These are phyloP conservation scores for Nothophaeocryptopus gaeumannii DNA, from an alignment of 2,329 filamentous ascomycete genomes.

Conservation along the genomic window DNA sequence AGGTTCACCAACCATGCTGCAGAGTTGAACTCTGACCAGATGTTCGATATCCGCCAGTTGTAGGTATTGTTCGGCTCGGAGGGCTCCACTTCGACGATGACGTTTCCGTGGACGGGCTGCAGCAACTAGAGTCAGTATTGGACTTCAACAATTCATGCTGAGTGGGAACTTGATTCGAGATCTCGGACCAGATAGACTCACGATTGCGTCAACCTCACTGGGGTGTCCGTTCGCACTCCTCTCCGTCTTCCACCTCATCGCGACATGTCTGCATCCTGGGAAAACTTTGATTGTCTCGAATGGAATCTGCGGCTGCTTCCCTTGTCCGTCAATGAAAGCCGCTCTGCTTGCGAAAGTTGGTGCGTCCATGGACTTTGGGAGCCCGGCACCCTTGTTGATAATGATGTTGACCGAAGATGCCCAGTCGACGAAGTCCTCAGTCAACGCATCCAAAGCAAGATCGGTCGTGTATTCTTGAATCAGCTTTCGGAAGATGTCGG, in stretches of 20 bases:
- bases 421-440: constrained; percentile 32
- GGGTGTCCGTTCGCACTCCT: constrained; percentile 26
- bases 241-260: constrained; percentile 29
- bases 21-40: constrained; percentile 36
- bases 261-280: constrained; percentile 29
- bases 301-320: constrained; percentile 28
- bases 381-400: constrained; percentile 31
- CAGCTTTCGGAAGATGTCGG: constrained; percentile 30
- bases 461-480: constrained; percentile 31
- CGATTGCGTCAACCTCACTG: constrained; percentile 27
- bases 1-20: constrained; percentile 34
- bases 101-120: constrained; percentile 24
- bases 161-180: background rate
- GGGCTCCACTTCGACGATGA: constrained; percentile 19
- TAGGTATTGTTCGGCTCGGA: constrained; percentile 15
- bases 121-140: background rate
- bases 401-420: constrained; percentile 33
- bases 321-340: constrained; percentile 25
- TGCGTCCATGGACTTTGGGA: constrained; percentile 20
- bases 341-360: constrained; percentile 24
- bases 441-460: constrained; percentile 25
- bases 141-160: too few relatives aligned
- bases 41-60: constrained; percentile 24
- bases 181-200: constrained; percentile 13
- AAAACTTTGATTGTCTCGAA: constrained; percentile 30